These are phyloP conservation scores for Penicillium sp. DNA, from an alignment of 2,329 filamentous ascomycete species.

Conservation along the genomic window DNA sequence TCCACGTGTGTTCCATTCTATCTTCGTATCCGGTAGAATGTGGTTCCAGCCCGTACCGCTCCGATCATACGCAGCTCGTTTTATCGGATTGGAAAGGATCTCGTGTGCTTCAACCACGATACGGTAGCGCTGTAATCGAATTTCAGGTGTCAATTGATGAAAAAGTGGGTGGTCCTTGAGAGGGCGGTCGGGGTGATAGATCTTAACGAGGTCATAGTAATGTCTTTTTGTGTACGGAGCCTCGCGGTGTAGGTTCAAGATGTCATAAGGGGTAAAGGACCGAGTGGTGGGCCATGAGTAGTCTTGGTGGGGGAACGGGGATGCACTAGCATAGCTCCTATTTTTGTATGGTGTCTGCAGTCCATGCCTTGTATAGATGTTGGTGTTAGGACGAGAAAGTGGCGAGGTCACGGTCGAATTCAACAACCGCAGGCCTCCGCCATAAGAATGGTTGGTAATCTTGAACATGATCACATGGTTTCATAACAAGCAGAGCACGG, in stretches of 20 bases:
- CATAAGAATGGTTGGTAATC: slow-evolving; percentile 44
- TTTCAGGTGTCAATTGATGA: slow-evolving; percentile 55
- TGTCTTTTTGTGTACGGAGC: slow-evolving; percentile 76
- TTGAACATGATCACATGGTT: slow-evolving; percentile 49
- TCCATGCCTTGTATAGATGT: slow-evolving; percentile 19
- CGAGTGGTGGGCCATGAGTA: slow-evolving; percentile 46
- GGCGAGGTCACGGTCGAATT: slow-evolving; percentile 21
- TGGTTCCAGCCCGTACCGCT: slow-evolving; percentile 78
- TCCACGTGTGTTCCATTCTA: slow-evolving; percentile 65
- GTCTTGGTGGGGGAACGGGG: slow-evolving; percentile 31
- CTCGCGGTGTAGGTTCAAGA: slow-evolving; percentile 63
- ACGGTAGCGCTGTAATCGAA: slow-evolving; percentile 82
- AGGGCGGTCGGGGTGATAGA: slow-evolving; percentile 85
- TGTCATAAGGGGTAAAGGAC: slow-evolving; percentile 76
- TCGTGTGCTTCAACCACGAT: slow-evolving; percentile 84
- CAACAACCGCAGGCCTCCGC: slow-evolving; percentile 39
- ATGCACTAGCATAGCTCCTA: slow-evolving; percentile 37
- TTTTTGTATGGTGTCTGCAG: slow-evolving; percentile 10
- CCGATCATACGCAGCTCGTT: slow-evolving; percentile 76
- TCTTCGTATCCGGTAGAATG: slow-evolving; percentile 63
- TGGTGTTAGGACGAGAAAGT: slow-evolving; percentile 27
- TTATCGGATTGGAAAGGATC: slow-evolving; percentile 77
- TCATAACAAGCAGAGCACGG: slow-evolving; percentile 20
- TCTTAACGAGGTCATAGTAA: slow-evolving; percentile 89
- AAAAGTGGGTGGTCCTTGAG: slow-evolving; percentile 44